A percentile compares a stretch with the other conserved stretches of the same genome.
Evolutionary conservation across 1,139 yeast genomes (phyloP).

Genomic region (Torulaspora globosa): DNA sequence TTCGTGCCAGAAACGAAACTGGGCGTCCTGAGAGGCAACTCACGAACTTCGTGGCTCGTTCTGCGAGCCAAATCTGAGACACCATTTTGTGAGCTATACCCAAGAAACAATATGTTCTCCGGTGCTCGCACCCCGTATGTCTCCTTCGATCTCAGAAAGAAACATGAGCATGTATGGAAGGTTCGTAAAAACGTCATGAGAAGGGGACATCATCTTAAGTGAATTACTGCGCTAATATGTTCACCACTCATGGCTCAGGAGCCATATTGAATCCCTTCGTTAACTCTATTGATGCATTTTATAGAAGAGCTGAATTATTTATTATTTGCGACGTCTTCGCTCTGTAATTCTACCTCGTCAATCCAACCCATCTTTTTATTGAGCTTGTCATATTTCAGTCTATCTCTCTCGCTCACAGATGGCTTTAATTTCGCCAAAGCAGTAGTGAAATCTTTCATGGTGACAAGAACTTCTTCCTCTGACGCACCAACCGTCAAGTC

Average conservation of each 20-base stretch:
- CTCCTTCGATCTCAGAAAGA: conserved; percentile 43
- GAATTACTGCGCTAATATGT: neutral
- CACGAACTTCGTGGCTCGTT: conserved; percentile 44
- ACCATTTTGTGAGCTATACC: conserved; percentile 47
- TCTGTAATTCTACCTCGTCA: conserved; percentile 29
- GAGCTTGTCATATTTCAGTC: conserved; percentile 65
- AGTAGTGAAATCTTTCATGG: conserved; percentile 57
- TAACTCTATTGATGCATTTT: neutral
- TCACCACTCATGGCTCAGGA: neutral
- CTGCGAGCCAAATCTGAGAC: conserved; percentile 65
- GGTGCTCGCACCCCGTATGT: conserved; percentile 46
- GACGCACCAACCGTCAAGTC: conserved; percentile 45
- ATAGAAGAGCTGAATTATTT: neutral
- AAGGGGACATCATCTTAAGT: conserved; percentile 40
- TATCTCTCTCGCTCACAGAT: conserved; percentile 83
- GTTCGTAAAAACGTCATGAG: conserved; percentile 61
- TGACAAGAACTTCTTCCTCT: conserved; percentile 48
- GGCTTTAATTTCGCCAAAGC: conserved; percentile 81
- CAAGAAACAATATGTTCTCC: conserved; percentile 25
- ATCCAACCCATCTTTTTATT: conserved; percentile 60
- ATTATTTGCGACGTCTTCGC: conserved; percentile 9
- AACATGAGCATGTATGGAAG: conserved; percentile 58
- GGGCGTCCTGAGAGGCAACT: conserved; percentile 6
- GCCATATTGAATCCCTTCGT: neutral
- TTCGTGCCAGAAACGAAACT: conserved; percentile 47